Conservation (phyloP, 306 rosid genomes). For the Pyrus communis region DNA sequence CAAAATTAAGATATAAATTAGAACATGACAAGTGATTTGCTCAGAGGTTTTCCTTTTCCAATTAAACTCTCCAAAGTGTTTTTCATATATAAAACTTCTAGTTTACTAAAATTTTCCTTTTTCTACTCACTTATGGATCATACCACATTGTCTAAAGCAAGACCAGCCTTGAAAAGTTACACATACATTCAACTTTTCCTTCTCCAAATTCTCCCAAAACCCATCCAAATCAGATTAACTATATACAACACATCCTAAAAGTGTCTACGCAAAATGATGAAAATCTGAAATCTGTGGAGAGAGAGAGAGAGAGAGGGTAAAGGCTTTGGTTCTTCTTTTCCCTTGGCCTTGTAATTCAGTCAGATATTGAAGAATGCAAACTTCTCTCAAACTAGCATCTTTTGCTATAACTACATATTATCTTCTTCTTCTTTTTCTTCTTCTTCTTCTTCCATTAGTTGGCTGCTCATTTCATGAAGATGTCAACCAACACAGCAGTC, state of each 20-base stretch:
- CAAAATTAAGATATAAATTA: no score
- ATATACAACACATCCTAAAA: background rate
- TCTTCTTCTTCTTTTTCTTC: conserved; percentile 30
- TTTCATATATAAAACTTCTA: no score
- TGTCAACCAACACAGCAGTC: conserved; percentile 23
- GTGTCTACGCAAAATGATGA: background rate
- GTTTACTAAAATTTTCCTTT: background rate
- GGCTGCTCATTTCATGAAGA: conserved; percentile 43
- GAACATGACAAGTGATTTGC: background rate
- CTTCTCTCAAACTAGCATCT: conserved; percentile 16
- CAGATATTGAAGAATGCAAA: conserved; percentile 40
- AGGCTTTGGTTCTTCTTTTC: background rate
- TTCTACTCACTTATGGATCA: background rate
- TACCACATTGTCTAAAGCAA: conserved; percentile 7
- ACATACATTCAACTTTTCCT: background rate
- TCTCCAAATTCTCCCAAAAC: background rate
- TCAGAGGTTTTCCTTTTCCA: background rate
- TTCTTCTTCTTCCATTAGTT: conserved; percentile 43
- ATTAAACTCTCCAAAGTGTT: background rate
- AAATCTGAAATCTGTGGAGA: background rate
- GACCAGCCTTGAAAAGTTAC: background rate
- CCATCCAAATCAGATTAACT: background rate
- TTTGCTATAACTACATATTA: conserved; percentile 23
- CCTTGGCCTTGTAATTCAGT: conserved; percentile 9
- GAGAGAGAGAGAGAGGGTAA: background rate